phyloP scores from a whole-genome alignment of 2,329 filamentous ascomycete genomes.

The Erysiphe neolycopersici region DNA sequence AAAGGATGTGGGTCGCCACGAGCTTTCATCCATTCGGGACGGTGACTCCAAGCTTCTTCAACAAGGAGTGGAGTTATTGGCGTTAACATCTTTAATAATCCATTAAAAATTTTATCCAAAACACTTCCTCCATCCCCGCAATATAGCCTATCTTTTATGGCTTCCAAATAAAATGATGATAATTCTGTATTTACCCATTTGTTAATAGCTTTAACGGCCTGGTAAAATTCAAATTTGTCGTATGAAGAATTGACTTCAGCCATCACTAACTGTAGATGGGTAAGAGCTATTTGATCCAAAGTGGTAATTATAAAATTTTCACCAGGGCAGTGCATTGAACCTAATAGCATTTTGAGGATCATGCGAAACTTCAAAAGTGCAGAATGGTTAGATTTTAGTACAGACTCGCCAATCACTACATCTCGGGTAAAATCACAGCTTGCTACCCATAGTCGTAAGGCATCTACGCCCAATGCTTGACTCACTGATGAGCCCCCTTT shows the following conservation, averaged over 20 bases:
- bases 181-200: conserved; percentile 61
- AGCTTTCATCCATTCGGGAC: conserved; percentile 34
- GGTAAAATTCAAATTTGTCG: conserved; percentile 56
- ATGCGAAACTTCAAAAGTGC: conserved; percentile 66
- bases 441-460: conserved; percentile 70
- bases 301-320: conserved; percentile 24
- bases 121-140: conserved; percentile 44
- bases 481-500: conserved; percentile 17
- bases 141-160: conserved; percentile 76
- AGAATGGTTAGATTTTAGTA: conserved; percentile 51
- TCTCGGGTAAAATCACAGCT: conserved; percentile 80
- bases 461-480: conserved; percentile 62
- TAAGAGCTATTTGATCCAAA: conserved; percentile 48
- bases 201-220: conserved; percentile 45
- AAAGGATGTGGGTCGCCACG: conserved; percentile 17
- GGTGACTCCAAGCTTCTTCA: conserved; percentile 66
- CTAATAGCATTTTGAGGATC: conserved; percentile 74
- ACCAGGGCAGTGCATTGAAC: conserved; percentile 28
- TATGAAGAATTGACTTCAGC: conserved; percentile 36
- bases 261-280: conserved; percentile 44
- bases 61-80: conserved; percentile 64
- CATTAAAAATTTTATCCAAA: conserved; percentile 38
- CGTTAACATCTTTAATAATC: conserved; percentile 51
- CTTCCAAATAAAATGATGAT: conserved; percentile 83
- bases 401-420: conserved; percentile 51